Percentiles rank a stretch among this genome's conserved stretches.
These are phyloP conservation scores for Thermothielavioides terrestris DNA, from an alignment of 495 filamentous ascomycete species.

Conservation along the genomic window DNA sequence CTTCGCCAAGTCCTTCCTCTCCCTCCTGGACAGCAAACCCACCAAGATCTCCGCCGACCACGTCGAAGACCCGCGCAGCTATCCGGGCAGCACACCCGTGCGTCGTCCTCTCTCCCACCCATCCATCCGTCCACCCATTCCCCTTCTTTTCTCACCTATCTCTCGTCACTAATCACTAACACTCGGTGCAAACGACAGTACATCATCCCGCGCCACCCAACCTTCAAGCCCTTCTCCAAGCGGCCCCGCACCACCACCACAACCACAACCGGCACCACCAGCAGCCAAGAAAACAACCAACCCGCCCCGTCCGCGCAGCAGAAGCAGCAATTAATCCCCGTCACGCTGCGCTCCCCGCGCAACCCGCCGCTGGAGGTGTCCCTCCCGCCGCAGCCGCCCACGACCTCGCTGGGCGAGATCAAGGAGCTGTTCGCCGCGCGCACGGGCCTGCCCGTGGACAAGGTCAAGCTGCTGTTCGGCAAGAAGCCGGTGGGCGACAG, in stretches of 20 bases:
- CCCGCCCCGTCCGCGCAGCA: slow-evolving; percentile 39
- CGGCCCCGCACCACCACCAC: not conserved
- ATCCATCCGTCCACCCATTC: not conserved
- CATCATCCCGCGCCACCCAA: slow-evolving; percentile 40
- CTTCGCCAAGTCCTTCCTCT: slow-evolving; percentile 78
- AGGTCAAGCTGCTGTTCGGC: slow-evolving; percentile 73
- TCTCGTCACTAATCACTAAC: not conserved
- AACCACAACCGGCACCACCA: not conserved
- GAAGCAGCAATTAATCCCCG: too few relatives aligned
- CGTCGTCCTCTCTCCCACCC: slow-evolving; percentile 21
- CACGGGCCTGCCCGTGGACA: slow-evolving; percentile 48
- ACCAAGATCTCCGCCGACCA: slow-evolving; percentile 73
- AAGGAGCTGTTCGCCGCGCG: slow-evolving; percentile 51
- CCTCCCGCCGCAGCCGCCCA: slow-evolving; percentile 48
- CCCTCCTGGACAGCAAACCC: slow-evolving; percentile 64
- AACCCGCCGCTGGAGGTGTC: slow-evolving; percentile 57
- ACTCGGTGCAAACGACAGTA: slow-evolving; percentile 22
- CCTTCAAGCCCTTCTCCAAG: slow-evolving; percentile 11
- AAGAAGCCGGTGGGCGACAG: slow-evolving; percentile 73
- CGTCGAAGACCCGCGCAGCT: slow-evolving; percentile 70
- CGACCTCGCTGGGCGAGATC: slow-evolving; percentile 58
- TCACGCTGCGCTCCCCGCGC: slow-evolving; percentile 65
- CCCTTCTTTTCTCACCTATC: not conserved
- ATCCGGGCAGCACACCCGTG: slow-evolving; percentile 64
- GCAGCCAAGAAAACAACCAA: not conserved